Evolutionary conservation across 305 asterid species (phyloP).

Genomic region (Fraxinus floribunda): DNA sequence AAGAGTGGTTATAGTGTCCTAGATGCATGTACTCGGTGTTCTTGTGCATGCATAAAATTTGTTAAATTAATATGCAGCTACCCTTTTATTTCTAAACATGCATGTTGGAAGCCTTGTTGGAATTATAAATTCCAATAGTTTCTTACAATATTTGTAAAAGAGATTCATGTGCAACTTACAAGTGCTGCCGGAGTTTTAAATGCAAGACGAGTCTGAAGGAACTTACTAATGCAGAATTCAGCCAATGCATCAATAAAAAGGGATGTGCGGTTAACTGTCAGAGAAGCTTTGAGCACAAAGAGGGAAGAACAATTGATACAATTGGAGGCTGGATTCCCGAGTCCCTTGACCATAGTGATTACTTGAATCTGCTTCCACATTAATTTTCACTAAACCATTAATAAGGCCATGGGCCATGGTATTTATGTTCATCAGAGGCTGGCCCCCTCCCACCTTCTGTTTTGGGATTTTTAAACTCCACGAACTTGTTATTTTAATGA

Average conservation of each 20-base stretch:
- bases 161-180: constrained; percentile 9
- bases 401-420: background rate
- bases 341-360: constrained; percentile 55
- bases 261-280: constrained; percentile 66
- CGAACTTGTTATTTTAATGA: background rate
- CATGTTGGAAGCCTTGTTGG: constrained; percentile 16
- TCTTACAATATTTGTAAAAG: background rate
- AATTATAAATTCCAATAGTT: background rate
- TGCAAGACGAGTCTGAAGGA: constrained; percentile 25
- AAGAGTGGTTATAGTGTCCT: background rate
- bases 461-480: background rate
- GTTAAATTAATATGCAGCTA: background rate
- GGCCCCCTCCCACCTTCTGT: background rate
- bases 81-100: constrained; percentile 12
- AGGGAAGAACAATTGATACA: constrained; percentile 51
- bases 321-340: constrained; percentile 42
- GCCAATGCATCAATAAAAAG: constrained; percentile 47
- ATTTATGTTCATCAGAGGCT: background rate
- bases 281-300: constrained; percentile 79
- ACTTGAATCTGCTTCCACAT: background rate
- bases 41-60: background rate
- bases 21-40: constrained; percentile 1
- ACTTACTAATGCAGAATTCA: constrained; percentile 53
- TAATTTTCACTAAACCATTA: background rate
- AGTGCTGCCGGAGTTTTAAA: background rate